Evolutionary conservation across 768 basidiomycete genomes (phyloP).

Genomic region (Sarcomyxa edulis): DNA sequence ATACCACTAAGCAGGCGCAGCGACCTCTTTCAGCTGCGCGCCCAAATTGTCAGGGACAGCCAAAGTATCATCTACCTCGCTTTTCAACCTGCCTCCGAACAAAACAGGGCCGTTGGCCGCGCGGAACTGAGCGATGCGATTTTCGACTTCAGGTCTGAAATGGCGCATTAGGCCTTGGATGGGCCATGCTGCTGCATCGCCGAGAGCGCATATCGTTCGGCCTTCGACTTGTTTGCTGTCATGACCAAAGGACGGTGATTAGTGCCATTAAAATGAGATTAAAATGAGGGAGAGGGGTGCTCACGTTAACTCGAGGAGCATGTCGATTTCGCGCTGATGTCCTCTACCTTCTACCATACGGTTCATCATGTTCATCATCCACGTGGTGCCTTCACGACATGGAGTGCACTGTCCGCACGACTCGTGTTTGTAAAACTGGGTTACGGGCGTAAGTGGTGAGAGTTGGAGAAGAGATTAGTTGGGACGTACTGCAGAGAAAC

Average conservation of each 20-base stretch:
- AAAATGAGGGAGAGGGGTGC: slow-evolving; percentile 16
- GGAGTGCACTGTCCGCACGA: slow-evolving; percentile 97
- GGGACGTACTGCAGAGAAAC: slow-evolving; percentile 68
- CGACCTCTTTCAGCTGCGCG: slow-evolving; percentile 33
- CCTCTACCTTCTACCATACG: slow-evolving; percentile 90
- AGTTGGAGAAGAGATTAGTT: not conserved
- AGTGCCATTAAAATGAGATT: not conserved
- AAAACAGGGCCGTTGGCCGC: slow-evolving; percentile 74
- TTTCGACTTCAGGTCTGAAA: slow-evolving; percentile 94
- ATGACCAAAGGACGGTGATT: slow-evolving; percentile 2
- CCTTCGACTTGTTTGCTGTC: slow-evolving; percentile 92
- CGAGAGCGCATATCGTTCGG: slow-evolving; percentile 93
- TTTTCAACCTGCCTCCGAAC: slow-evolving; percentile 78
- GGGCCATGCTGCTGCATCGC: slow-evolving; percentile 98
- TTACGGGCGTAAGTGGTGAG: slow-evolving; percentile 1
- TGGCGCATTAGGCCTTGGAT: slow-evolving; percentile 97
- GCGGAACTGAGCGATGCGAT: slow-evolving; percentile 76
- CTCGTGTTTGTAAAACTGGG: slow-evolving; percentile 98
- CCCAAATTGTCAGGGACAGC: slow-evolving; percentile 77
- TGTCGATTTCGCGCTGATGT: slow-evolving; percentile 93
- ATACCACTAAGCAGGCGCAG: no score
- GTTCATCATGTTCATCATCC: slow-evolving; percentile 99
- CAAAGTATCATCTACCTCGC: slow-evolving; percentile 61
- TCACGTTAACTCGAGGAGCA: slow-evolving; percentile 92
- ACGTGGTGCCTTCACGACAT: slow-evolving; percentile 91